Evolutionary conservation across 2,329 filamentous ascomycete species (phyloP).

Genomic region (Fusarium sp.): DNA sequence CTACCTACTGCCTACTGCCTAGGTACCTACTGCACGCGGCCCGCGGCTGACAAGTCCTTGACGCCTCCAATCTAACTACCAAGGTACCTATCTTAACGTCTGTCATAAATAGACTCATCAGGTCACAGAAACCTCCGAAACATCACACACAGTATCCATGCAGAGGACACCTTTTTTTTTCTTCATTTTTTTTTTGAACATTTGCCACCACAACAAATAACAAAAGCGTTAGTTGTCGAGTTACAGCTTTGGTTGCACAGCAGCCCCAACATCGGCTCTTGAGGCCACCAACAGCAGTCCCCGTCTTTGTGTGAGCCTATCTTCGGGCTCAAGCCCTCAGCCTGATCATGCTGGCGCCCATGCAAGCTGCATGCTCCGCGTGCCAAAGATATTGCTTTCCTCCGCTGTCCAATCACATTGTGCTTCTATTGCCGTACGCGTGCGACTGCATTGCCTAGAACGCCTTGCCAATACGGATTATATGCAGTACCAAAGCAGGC

Average conservation of each 20-base stretch:
- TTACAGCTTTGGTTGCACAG: conserved; percentile 22
- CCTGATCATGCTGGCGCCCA: conserved; percentile 28
- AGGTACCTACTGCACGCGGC: background rate
- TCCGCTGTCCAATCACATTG: conserved; percentile 16
- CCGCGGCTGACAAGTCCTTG: background rate
- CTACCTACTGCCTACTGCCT: no score
- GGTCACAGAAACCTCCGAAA: background rate
- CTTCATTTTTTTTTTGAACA: background rate
- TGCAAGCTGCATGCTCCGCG: conserved; percentile 34
- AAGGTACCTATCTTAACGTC: background rate
- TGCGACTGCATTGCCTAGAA: conserved; percentile 30
- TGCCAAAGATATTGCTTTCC: conserved; percentile 29
- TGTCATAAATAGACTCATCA: conserved; percentile 13
- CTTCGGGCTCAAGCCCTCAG: conserved; percentile 8
- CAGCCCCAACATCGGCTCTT: conserved; percentile 23
- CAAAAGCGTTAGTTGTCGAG: conserved; percentile 9
- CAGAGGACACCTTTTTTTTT: background rate
- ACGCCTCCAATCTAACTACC: conserved; percentile 13
- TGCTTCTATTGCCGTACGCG: conserved; percentile 2
- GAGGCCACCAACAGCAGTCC: conserved; percentile 34
- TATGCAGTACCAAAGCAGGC: conserved; percentile 6
- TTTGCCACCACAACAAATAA: conserved; percentile 13
- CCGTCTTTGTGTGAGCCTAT: conserved; percentile 8
- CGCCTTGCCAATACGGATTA: conserved; percentile 26
- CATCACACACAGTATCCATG: conserved; percentile 4